Evolutionary conservation across 352 stramenopile species (phyloP).

Genomic region (Pythium grandisporangium): DNA sequence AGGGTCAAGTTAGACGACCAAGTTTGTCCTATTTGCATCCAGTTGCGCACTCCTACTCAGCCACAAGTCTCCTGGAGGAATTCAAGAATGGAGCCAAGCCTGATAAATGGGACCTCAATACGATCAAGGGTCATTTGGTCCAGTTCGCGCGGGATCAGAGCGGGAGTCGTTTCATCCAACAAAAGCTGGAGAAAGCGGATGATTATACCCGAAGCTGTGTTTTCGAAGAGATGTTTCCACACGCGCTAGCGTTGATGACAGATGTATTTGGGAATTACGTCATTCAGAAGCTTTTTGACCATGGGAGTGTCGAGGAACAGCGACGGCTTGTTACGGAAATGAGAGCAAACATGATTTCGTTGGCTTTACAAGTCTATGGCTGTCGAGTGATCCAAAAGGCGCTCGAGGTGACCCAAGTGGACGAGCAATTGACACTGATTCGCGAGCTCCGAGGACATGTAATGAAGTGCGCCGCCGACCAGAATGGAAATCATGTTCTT

Average conservation of each 20-base stretch:
- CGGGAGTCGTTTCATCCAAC: conserved; percentile 84
- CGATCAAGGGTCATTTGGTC: conserved; percentile 78
- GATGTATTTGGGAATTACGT: conserved; percentile 99
- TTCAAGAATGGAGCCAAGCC: conserved; percentile 60
- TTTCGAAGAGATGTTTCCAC: conserved; percentile 79
- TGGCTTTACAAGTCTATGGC: conserved; percentile 95
- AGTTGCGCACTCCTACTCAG: conserved; percentile 52
- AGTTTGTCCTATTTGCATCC: conserved; percentile 30
- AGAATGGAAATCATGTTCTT: conserved; percentile 99
- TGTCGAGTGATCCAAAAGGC: conserved; percentile 96
- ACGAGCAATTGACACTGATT: conserved; percentile 73
- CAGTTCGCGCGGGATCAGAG: conserved; percentile 82
- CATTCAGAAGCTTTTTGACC: conserved; percentile 97
- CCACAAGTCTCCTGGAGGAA: conserved; percentile 70
- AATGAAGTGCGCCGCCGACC: conserved; percentile 94
- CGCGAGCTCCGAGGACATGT: conserved; percentile 72
- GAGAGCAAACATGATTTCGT: conserved; percentile 89
- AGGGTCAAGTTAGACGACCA: conserved; percentile 1
- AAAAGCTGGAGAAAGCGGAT: conserved; percentile 80
- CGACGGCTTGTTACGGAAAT: conserved; percentile 81
- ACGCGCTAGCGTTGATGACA: conserved; percentile 78
- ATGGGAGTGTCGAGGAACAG: conserved; percentile 86
- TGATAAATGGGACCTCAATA: conserved; percentile 74
- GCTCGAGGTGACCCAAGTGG: conserved; percentile 61
- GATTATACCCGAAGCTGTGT: conserved; percentile 57